Evolutionary conservation across 2,329 filamentous ascomycete species (phyloP).

Genomic region (Graphilbum fragrans): DNA sequence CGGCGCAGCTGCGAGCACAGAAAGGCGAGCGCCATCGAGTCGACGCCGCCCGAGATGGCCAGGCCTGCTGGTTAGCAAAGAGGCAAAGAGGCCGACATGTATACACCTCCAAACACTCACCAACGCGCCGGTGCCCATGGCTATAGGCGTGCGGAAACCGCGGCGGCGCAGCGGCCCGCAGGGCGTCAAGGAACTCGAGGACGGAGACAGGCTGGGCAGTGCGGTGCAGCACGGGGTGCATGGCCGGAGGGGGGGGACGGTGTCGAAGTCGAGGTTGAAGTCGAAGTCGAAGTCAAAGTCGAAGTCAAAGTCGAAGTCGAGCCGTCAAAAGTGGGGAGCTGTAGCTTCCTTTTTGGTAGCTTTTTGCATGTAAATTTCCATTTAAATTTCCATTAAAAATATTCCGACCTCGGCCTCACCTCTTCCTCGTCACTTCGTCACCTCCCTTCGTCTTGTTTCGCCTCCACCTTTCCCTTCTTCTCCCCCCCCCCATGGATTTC

Average conservation of each 20-base stretch:
- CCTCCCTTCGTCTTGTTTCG: background rate
- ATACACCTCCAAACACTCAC: background rate
- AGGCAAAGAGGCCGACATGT: background rate
- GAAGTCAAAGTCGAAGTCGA: too few species aligned
- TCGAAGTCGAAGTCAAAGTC: too few species aligned
- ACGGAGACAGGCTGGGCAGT: background rate
- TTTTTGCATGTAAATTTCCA: background rate
- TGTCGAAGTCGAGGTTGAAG: too few species aligned
- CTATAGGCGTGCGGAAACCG: constrained; percentile 29
- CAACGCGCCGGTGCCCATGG: constrained; percentile 18
- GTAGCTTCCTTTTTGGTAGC: background rate
- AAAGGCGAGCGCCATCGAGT: constrained; percentile 91
- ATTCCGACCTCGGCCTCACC: background rate
- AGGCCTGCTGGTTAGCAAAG: constrained; percentile 37
- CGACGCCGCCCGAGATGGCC: constrained; percentile 83
- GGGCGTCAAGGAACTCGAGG: constrained; percentile 31
- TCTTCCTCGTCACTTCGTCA: background rate
- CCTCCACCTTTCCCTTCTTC: background rate
- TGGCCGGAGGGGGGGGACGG: background rate
- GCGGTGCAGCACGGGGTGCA: background rate
- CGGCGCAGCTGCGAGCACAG: constrained; percentile 45
- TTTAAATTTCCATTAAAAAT: background rate
- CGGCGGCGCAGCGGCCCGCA: constrained; percentile 34
- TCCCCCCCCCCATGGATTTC: constrained; percentile 28
- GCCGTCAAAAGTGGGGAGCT: too few species aligned